Evolutionary conservation across 202 grass and related monocot genomes (phyloP).

Genomic region (Brachypodium distachyon): DNA sequence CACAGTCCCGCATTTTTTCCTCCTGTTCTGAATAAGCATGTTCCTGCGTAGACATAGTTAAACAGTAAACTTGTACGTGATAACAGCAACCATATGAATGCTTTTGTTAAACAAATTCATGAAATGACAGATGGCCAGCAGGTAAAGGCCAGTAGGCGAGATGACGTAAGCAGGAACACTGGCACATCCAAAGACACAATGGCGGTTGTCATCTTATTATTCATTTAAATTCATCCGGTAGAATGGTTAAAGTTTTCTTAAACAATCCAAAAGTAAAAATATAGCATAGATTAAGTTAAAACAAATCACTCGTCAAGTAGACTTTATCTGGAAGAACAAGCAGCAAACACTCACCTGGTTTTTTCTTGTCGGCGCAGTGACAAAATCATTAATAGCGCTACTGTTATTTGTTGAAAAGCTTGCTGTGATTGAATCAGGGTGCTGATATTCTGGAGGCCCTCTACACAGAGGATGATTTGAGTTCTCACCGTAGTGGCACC

Average conservation of each 20-base stretch:
- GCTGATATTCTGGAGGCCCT: not conserved
- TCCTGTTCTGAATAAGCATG: not conserved
- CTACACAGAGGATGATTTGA: slow-evolving; percentile 1
- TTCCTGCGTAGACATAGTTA: slow-evolving; percentile 11
- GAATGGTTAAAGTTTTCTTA: not conserved
- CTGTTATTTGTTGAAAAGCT: slow-evolving; percentile 14
- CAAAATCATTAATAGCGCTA: not conserved
- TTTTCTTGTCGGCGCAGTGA: slow-evolving; percentile 1
- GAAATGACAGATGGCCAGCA: not conserved
- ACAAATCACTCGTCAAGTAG: not conserved
- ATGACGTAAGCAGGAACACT: not conserved
- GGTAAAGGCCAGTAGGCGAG: not conserved
- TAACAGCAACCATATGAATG: not conserved
- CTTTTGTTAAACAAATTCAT: not conserved
- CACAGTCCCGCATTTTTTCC: not conserved
- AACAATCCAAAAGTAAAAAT: not conserved
- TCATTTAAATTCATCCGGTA: not conserved
- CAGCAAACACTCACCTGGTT: slow-evolving; percentile 18
- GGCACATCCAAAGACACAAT: not conserved
- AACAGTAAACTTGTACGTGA: not conserved
- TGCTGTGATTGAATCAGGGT: slow-evolving; percentile 11
- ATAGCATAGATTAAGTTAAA: not conserved
- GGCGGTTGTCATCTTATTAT: not conserved
- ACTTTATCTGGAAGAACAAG: not conserved
- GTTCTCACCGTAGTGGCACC: not conserved